Base-by-base conservation (phyloP, 73 alveolate genomes). In the Paramecium sexaurelia region DNA sequence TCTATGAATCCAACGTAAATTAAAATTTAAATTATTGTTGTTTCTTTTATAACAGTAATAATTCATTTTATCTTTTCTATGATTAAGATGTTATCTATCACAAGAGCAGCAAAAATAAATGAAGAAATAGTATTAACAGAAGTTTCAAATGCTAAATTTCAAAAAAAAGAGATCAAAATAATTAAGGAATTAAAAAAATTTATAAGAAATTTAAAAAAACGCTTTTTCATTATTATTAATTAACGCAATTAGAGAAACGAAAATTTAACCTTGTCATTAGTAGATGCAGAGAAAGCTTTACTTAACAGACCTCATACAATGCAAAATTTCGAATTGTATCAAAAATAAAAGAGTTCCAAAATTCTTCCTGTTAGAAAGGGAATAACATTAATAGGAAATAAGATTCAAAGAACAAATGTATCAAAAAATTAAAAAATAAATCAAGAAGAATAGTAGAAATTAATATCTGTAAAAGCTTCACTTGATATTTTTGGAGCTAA, bases 1-100 rank as follows among this genome's bases (percentile, higher is more conserved):
- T 73, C 35, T 20, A 17, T 41, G 27, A 32, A 78, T 27, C 27
- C 17, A 43, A 11, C 32, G 6, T 7, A 78, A 78, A 41, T 40
- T 9, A 20, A 32, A 24, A 78, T 78, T 24, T 27, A 39, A 78
- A 78, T 41, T 37, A 20, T 78, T 7, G 5, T 78, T 5, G 90
- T 78, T 29, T 78, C 90, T 15, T 33, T 78, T 19, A 78, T 45
- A 22, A 78, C 32, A 22, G 43, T 26, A 13, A 43, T 78, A 15
- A 78, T 78, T 78, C 90, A 78, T 78, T 32, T 56, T 6, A 45
- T 78, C 3, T 78, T 78, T 78, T 37, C 90, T 10, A 78, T 24
- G 27, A 78, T 78, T 19, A 78, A 43, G 11, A 78, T 78, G 90
- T 55, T 78, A 7, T 41, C 90, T 17, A 78, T 78, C 2, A 78